Evolutionary conservation across 148 eudicot species (phyloP).

Genomic region (Simmondsia chinensis): DNA sequence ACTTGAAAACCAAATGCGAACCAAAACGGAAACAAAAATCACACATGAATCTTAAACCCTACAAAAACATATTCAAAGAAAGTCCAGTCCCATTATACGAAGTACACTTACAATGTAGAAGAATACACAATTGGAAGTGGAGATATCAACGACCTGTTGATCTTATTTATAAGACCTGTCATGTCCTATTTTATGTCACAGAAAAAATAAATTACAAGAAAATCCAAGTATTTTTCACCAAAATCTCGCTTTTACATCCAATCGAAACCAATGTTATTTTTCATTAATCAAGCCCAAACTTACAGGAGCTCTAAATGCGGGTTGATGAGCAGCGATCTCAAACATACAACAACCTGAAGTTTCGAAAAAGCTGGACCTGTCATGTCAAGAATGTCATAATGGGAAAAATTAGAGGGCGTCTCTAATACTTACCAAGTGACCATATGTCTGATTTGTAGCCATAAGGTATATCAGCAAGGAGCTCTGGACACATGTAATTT

Average conservation of each 20-base stretch:
- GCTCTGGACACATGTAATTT: slow-evolving; percentile 91
- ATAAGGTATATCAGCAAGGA: slow-evolving; percentile 71
- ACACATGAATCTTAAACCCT: no score
- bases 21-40: no score
- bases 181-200: slow-evolving; percentile 47
- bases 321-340: slow-evolving; percentile 96
- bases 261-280: neutral
- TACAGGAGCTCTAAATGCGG: slow-evolving; percentile 84
- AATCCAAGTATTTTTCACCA: no score
- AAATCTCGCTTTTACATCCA: neutral
- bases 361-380: neutral
- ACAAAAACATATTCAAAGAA: no score
- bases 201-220: neutral
- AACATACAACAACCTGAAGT: slow-evolving; percentile 84
- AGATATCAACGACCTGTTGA: slow-evolving; percentile 63
- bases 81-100: no score
- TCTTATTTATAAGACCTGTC: slow-evolving; percentile 83
- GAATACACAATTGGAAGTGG: slow-evolving; percentile 75
- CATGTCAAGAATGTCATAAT: no score
- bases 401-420: no score
- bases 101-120: slow-evolving; percentile 80
- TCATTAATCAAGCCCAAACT: slow-evolving; percentile 19
- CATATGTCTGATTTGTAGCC: slow-evolving; percentile 96
- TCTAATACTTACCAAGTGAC: slow-evolving; percentile 62
- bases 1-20: no score